These are phyloP conservation scores for Fistulifera pelliculosa DNA, from an alignment of 108 stramenopile species.

Conservation along the genomic window DNA sequence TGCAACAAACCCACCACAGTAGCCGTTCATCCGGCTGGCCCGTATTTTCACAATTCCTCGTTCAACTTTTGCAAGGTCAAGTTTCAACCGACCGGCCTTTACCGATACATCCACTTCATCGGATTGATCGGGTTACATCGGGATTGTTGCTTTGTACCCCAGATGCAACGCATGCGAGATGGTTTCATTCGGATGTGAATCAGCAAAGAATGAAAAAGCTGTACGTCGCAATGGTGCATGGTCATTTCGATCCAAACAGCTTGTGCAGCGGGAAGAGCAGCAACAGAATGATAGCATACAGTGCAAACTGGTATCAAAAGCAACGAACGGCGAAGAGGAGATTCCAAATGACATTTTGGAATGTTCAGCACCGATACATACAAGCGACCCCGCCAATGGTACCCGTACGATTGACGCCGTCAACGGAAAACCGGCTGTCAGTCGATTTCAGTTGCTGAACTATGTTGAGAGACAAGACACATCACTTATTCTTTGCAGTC, in stretches of 20 bases:
- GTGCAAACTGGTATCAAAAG: slow-evolving; percentile 12
- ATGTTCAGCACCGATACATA: slow-evolving; percentile 63
- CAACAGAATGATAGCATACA: slow-evolving; percentile 1
- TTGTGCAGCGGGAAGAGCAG: slow-evolving; percentile 5
- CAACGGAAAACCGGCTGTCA: slow-evolving; percentile 55
- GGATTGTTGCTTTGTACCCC: slow-evolving; percentile 65
- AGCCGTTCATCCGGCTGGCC: slow-evolving; percentile 78
- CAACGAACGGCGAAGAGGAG: slow-evolving; percentile 4
- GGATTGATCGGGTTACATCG: slow-evolving; percentile 73
- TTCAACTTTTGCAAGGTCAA: slow-evolving; percentile 71
- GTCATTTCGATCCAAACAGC: slow-evolving; percentile 30
- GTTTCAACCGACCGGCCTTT: slow-evolving; percentile 18
- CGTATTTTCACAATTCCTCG: slow-evolving; percentile 70
- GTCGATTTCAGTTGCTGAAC: slow-evolving; percentile 48
- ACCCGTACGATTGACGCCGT: slow-evolving; percentile 42
- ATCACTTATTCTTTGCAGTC: slow-evolving; percentile 58
- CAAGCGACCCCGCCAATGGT: slow-evolving; percentile 40
- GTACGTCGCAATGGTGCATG: slow-evolving; percentile 66
- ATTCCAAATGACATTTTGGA: slow-evolving; percentile 17
- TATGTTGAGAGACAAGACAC: slow-evolving; percentile 40
- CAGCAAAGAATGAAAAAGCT: slow-evolving; percentile 38
- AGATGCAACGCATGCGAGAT: slow-evolving; percentile 34
- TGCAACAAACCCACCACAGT: slow-evolving; percentile 72
- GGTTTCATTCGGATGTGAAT: slow-evolving; percentile 45
- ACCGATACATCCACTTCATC: slow-evolving; percentile 65